Base-by-base conservation (phyloP, 768 basidiomycete genomes). In the Tulasnella sp. region DNA sequence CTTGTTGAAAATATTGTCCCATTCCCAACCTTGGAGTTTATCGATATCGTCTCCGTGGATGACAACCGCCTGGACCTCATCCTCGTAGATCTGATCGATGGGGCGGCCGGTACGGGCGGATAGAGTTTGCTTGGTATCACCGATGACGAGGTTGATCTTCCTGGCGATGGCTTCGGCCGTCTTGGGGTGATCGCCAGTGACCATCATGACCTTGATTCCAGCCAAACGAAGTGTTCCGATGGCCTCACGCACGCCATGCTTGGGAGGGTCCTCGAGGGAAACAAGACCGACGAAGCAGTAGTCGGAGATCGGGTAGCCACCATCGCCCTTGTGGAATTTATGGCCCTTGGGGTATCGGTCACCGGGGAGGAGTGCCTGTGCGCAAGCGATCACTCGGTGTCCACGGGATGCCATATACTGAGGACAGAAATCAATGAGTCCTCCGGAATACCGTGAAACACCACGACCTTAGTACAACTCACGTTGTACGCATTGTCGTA, bases 361-460 rank as follows among this genome's bases (percentile, higher is more conserved):
- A 38, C 72, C 74, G 2, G 78, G 73, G 50, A 84, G 78, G 17
- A 83, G 76, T 17, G 69, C 67, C 64, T 83, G 83, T 1, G 84
- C 84, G 66, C 82, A 83, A n/a, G 81, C 84, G 58, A 85, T 85
- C 47, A 84, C 84, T 43, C 84, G 80, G 67, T 85, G 84, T 17
- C 84, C 84, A 61, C 84, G 75, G n/a, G 83, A 84, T 0, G 84
- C 83, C 84, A 85, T 85, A 68, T 85, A 85, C 82, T 84, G 62
- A 38, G 26, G 24, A 47, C 24, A 48, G 64, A 13, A 61, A 61
- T 13, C 44, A 58, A 48, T 3, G 49, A 4, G 11, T n/a, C n/a
- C n/a, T n/a, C n/a, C n/a, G n/a, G n/a, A n/a, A 38, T 43, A 34
- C 43, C 60, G 27, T 49, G 45, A 27, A 21, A 48, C 7, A 8